Evolutionary conservation across 2,329 filamentous ascomycete genomes (phyloP).

Genomic region (Triangularia verruculosa): DNA sequence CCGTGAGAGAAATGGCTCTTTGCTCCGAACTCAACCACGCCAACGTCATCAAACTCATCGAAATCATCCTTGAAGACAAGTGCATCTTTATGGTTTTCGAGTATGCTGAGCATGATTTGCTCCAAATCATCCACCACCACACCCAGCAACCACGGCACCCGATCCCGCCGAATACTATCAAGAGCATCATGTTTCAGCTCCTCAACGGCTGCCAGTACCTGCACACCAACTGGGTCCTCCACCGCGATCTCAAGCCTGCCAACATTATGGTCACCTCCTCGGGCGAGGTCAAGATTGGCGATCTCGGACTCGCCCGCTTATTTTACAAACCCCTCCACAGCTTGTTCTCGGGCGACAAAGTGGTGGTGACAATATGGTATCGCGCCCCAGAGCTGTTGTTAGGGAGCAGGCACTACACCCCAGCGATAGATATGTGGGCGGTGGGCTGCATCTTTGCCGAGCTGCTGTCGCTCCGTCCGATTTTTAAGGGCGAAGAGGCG

Average conservation of each 20-base stretch:
- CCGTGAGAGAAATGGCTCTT: constrained; percentile 94
- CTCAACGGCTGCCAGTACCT: constrained; percentile 93
- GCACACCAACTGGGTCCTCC: constrained; percentile 94
- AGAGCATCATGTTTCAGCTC: constrained; percentile 93
- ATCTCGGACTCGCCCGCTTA: constrained; percentile 84
- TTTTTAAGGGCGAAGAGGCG: constrained; percentile 97
- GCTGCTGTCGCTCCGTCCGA: constrained; percentile 81
- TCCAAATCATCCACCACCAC: constrained; percentile 98
- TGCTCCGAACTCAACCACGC: constrained; percentile 87
- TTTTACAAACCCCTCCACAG: constrained; percentile 93
- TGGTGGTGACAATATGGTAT: constrained; percentile 99
- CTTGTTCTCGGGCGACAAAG: constrained; percentile 91
- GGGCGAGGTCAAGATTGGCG: constrained; percentile 91
- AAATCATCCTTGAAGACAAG: constrained; percentile 97
- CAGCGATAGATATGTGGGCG: constrained; percentile 96
- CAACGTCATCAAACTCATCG: constrained; percentile 86
- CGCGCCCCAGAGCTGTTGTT: constrained; percentile 90
- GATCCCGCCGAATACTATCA: constrained; percentile 84
- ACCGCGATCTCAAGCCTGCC: constrained; percentile 93
- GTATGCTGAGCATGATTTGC: constrained; percentile 93
- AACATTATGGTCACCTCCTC: constrained; percentile 97
- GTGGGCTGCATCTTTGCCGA: constrained; percentile 98
- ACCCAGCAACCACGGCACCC: constrained; percentile 83
- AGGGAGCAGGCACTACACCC: constrained; percentile 92
- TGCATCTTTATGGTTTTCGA: constrained; percentile 99